Evolutionary conservation across 2,329 filamentous ascomycete genomes (phyloP), one percentile per base, ranked within the genome.

Genomic region (Colletotrichum zoysiae): DNA sequence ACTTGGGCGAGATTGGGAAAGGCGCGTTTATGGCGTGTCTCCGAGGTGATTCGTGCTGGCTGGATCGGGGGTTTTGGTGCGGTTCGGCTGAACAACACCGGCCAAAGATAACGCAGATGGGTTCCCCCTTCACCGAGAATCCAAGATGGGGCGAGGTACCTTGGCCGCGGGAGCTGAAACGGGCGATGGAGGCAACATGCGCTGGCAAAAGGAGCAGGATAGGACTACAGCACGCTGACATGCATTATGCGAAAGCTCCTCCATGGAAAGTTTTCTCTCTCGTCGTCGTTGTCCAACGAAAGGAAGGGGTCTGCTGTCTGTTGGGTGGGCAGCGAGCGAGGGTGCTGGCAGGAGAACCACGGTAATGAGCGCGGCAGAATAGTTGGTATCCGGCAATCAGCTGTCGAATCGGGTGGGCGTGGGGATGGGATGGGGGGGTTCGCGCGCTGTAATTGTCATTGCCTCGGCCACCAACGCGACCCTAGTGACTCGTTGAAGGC

Each of bases 221-320:
- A 71, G 23, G 40, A 59, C 64, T 60, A 42, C 55, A 71, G 65
- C 65, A 65, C 65, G 60, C 70, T 65, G 60, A 70, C 55, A 72
- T 70, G 66, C 65, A 70, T 72, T 23, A 60, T 72, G 59, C 53
- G 70, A 70, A 40, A 65, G 70, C 55, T 70, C 66, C 70, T 48
- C 70, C 70, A 72, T 72, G 70, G 60, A 48, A 57, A 30, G 50
- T 23, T 59, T 60, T 62, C 65, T 57, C 56, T 46, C 44, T 58
- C 35, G 51, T 68, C 58, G 58, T 30, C 30, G 30, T 30, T 5
- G 30, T 58, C 65, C 44, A 71, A 60, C 53, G 51, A 59, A 58
- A 40, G 38, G 44, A 63, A 59, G 35, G 40, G 57, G 16, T 61
- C 42, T 30, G 30, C 11, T 11, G 42, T 44, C 44, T n/a, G 46